Conservation (phyloP, 164 flowering plant genomes). For the Liquidambar formosana region DNA sequence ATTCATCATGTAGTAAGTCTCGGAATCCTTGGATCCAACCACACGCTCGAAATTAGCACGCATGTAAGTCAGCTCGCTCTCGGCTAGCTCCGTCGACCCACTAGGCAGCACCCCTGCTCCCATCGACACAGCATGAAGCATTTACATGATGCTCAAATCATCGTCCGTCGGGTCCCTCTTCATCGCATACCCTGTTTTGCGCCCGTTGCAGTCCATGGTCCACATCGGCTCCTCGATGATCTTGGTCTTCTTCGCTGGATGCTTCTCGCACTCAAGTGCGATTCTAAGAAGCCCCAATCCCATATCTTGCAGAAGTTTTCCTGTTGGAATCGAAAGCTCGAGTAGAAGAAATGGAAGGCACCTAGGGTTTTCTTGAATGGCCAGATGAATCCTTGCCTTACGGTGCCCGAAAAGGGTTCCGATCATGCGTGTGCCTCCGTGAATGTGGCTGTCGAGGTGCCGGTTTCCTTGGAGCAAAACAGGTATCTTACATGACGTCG, state of each 20-base stretch:
- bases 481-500: conserved; percentile 63
- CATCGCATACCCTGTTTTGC: conserved; percentile 65
- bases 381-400: conserved; percentile 56
- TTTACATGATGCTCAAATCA: conserved; percentile 66
- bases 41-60: conserved; percentile 66
- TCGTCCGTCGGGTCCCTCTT: conserved; percentile 65
- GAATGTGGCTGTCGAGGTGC: conserved; percentile 30
- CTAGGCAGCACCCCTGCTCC: conserved; percentile 71
- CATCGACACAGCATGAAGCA: conserved; percentile 62
- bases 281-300: conserved; percentile 68
- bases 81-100: conserved; percentile 21
- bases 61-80: conserved; percentile 70
- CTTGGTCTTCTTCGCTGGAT: conserved; percentile 29
- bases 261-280: conserved; percentile 76
- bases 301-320: conserved; percentile 70
- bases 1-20: conserved; percentile 78
- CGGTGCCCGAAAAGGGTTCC: conserved; percentile 78
- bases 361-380: conserved; percentile 63
- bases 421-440: conserved; percentile 52
- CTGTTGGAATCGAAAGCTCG: conserved; percentile 70
- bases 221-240: conserved; percentile 76
- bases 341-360: conserved; percentile 63
- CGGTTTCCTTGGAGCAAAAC: conserved; percentile 26
- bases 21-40: conserved; percentile 67
- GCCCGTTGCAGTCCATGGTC: conserved; percentile 76